phyloP scores from a whole-genome alignment of 2,329 filamentous ascomycete genomes.

The Fulvia fulva region DNA sequence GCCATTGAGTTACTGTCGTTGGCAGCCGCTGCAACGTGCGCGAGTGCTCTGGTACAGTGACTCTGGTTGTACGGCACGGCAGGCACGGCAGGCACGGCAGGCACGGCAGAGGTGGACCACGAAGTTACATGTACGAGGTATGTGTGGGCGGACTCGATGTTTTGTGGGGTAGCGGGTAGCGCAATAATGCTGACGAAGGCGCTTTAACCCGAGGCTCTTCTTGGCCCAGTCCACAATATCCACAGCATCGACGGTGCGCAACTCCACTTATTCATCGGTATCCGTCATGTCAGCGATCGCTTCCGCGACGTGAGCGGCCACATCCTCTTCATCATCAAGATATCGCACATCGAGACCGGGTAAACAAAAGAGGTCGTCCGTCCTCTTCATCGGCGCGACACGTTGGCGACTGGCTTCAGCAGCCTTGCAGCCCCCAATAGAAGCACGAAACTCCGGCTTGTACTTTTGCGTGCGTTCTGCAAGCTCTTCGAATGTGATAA shows the following conservation, averaged over 20 bases:
- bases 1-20: too few relatives aligned
- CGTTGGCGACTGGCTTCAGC: constrained; percentile 34
- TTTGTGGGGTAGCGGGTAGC: not conserved
- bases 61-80: not conserved
- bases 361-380: constrained; percentile 65
- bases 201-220: too few relatives aligned
- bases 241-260: too few relatives aligned
- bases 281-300: constrained; percentile 7
- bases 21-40: too few relatives aligned
- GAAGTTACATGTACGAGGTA: not conserved
- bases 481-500: constrained; percentile 39
- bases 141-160: not conserved
- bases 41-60: too few relatives aligned
- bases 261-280: constrained; percentile 1
- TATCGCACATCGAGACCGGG: constrained; percentile 26
- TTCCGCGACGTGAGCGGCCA: constrained; percentile 2
- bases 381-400: constrained; percentile 33
- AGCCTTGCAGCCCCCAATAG: constrained; percentile 63
- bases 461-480: constrained; percentile 50
- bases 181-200: too few relatives aligned
- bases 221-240: too few relatives aligned
- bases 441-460: constrained; percentile 54
- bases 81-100: too few relatives aligned
- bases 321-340: constrained; percentile 13
- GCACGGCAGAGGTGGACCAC: not conserved